Conservation (phyloP, 1,284 basidiomycete species). For the Puccinia polysora region DNA sequence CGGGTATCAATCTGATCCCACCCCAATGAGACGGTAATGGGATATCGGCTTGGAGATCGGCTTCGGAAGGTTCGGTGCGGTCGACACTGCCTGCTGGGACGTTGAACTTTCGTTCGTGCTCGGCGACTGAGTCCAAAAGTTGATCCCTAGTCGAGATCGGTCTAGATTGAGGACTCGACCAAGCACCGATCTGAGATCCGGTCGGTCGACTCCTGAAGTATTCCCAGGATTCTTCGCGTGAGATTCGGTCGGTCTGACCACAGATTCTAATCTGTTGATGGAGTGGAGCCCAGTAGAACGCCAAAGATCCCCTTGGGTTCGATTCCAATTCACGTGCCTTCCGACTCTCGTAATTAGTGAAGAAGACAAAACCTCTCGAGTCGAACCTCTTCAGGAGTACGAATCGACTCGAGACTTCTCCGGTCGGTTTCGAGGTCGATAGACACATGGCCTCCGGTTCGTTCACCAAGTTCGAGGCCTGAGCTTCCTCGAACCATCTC, state of each 20-base stretch:
- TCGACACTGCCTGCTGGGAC: conserved; percentile 53
- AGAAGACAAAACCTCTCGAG: conserved; percentile 50
- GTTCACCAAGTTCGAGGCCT: neutral
- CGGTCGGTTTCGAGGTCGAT: conserved; percentile 67
- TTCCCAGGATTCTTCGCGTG: conserved; percentile 65
- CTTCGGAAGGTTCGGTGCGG: conserved; percentile 45
- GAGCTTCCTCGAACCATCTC: conserved; percentile 16
- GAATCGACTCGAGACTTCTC: conserved; percentile 60
- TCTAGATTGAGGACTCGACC: conserved; percentile 81
- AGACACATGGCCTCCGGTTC: conserved; percentile 86
- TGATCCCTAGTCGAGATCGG: conserved; percentile 65
- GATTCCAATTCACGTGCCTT: conserved; percentile 50
- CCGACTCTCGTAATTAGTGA: conserved; percentile 51
- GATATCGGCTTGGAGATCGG: conserved; percentile 55
- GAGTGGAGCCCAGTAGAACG: conserved; percentile 87
- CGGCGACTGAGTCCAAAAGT: conserved; percentile 63
- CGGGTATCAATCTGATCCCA: conserved; percentile 86
- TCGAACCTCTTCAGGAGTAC: conserved; percentile 25
- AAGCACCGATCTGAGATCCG: conserved; percentile 80
- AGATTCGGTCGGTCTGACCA: conserved; percentile 74
- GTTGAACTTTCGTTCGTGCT: conserved; percentile 63
- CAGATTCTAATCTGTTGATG: conserved; percentile 76
- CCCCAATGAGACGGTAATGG: conserved; percentile 92
- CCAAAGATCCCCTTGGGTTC: conserved; percentile 64
- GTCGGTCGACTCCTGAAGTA: conserved; percentile 82